Base-by-base conservation (phyloP, 805 yeast genomes). In the Candida pini region DNA sequence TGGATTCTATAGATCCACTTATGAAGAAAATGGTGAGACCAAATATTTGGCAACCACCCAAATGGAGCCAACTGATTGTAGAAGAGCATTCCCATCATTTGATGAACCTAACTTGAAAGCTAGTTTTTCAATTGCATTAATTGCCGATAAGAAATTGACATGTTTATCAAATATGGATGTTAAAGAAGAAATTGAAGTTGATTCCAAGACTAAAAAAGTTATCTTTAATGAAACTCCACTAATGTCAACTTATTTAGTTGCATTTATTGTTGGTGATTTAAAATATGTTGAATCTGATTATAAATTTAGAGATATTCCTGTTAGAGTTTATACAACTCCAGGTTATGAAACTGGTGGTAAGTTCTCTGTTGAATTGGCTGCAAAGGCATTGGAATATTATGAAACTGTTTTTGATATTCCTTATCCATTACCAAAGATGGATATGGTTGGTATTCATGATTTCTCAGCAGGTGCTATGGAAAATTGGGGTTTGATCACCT, bases 401-500 rank as follows among this genome's bases (percentile, higher is more conserved):
- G 68, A 72, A 32, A 50, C 54, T 38, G 66, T 68, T 21, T 74
- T 74, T 43, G 73, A 69, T 41, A 57, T 73, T 36, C 57, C 56
- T 29, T 86, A 83, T 52, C 92, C 94, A 72, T 65, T 85, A 48
- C 90, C 94, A 36, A 86, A 85, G 60, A 68, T 84, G 66, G 95
- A 85, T 54, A 68, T 83, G 68, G 70, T 86, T 38, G 89, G 86
- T 17, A 81, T 86, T 40, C 89, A 81, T 50, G 78, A 84, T 35
- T 82, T 80, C 51, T 69, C 82, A 17, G 88, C 87, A 37, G 87
- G 88, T 49, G 95, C 94, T 25, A 85, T 85, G 95, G 95, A 85
- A 62, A 86, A 86, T 64, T 85, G 89, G 86, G 94, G 95, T 26
- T 66, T 86, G 37, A 73, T 85, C 45, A 87, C 73, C 51, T 84